Percentiles rank a stretch among this genome's conserved stretches.
Evolutionary conservation across 169 alveolate species (phyloP).

Genomic region (Plasmodium blacklocki): DNA sequence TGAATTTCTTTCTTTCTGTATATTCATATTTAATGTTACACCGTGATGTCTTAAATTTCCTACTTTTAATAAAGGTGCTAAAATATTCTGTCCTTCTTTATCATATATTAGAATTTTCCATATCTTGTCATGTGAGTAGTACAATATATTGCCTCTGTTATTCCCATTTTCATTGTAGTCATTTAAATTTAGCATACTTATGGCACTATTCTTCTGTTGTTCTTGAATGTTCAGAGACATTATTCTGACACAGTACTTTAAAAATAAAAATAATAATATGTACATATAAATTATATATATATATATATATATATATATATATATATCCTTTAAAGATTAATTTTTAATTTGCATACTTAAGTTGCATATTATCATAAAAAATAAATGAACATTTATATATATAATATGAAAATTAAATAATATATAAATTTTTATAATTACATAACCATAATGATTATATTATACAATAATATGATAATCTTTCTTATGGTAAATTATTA

Average conservation of each 20-base stretch:
- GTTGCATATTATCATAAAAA: no score
- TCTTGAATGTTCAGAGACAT: conserved; percentile 72
- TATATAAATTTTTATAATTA: no score
- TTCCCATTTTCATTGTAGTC: conserved; percentile 37
- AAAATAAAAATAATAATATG: not conserved
- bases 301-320: not conserved
- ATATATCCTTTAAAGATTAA: not conserved
- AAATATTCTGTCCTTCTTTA: conserved; percentile 83
- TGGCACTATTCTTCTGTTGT: conserved; percentile 67
- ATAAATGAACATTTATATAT: no score
- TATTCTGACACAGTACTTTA: not conserved
- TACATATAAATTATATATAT: not conserved
- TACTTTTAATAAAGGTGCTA: conserved; percentile 87
- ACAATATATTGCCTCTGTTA: conserved; percentile 76
- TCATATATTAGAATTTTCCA: conserved; percentile 91
- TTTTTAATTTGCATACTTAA: no score
- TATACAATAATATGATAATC: no score
- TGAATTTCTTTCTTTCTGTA: conserved; percentile 82
- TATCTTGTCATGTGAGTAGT: conserved; percentile 80
- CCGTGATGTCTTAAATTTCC: conserved; percentile 91
- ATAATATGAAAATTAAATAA: no score
- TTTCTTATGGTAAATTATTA: no score
- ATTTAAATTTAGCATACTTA: conserved; percentile 56
- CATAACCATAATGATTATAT: no score
- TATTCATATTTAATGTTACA: conserved; percentile 86